Evolutionary conservation across 2,329 filamentous ascomycete genomes (phyloP).

Genomic region (Aspergillus tamarii): DNA sequence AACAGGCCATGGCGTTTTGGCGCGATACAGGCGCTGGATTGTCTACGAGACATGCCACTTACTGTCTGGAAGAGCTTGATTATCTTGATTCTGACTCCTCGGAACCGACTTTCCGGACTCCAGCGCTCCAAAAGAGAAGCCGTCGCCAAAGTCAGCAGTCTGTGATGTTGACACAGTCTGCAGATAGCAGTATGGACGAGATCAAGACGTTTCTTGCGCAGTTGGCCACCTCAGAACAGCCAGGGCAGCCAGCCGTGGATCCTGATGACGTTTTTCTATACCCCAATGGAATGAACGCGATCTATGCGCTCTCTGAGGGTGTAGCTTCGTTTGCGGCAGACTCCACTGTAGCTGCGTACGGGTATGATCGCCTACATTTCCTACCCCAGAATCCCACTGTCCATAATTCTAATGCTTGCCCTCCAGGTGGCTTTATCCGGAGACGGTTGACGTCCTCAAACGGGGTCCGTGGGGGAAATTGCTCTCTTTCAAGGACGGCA

Average conservation of each 20-base stretch:
- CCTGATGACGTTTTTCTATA: neutral
- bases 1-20: neutral
- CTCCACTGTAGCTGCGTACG: neutral
- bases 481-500: neutral
- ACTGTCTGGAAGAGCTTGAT: neutral
- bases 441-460: neutral
- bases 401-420: no score
- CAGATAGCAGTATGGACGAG: neutral
- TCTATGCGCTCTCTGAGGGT: neutral
- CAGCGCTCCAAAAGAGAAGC: neutral
- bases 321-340: neutral
- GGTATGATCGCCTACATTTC: neutral
- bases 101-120: neutral
- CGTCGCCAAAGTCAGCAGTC: neutral
- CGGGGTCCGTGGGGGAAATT: neutral
- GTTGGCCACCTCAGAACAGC: neutral
- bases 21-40: neutral
- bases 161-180: neutral
- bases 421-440: neutral
- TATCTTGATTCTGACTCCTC: neutral
- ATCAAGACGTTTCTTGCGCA: neutral
- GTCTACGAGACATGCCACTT: neutral
- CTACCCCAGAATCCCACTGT: no score
- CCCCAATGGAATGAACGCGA: conserved; percentile 2
- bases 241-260: neutral